Percentiles rank a stretch among this genome's conserved stretches.
These are phyloP conservation scores for Rubia yunnanensis DNA, from an alignment of 257 asterid species.

Conservation along the genomic window DNA sequence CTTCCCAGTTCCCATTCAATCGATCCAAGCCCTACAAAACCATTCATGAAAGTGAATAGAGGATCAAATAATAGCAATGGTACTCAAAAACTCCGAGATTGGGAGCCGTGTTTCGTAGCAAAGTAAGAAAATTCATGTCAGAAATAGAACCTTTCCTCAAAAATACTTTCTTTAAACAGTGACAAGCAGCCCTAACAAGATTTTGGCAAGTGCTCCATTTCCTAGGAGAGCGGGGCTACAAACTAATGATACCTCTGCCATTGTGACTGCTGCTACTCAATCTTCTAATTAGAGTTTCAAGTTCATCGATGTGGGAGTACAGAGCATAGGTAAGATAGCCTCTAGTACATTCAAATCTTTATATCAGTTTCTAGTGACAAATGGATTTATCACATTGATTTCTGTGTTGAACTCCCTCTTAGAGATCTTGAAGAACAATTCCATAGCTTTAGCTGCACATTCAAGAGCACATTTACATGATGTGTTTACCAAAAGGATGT, in stretches of 20 bases:
- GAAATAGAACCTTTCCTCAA: slow-evolving; percentile 20
- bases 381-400: neutral
- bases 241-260: slow-evolving; percentile 16
- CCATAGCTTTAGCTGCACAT: no score
- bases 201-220: slow-evolving; percentile 30
- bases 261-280: slow-evolving; percentile 19
- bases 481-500: no score
- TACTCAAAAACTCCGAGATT: no score
- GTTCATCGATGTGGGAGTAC: slow-evolving; percentile 14
- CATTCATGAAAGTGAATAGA: neutral
- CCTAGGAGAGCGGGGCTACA: slow-evolving; percentile 58
- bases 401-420: no score
- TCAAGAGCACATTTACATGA: no score
- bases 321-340: slow-evolving; percentile 11
- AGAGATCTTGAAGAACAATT: no score
- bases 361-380: neutral
- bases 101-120: no score
- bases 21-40: slow-evolving; percentile 49
- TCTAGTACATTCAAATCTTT: neutral
- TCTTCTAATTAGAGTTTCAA: slow-evolving; percentile 20
- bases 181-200: slow-evolving; percentile 16
- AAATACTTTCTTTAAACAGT: slow-evolving; percentile 20
- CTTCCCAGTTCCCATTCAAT: slow-evolving; percentile 60
- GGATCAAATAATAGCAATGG: neutral
- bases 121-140: neutral